phyloP scores from a whole-genome alignment of 495 filamentous ascomycete genomes.

The Letharia columbiana region DNA sequence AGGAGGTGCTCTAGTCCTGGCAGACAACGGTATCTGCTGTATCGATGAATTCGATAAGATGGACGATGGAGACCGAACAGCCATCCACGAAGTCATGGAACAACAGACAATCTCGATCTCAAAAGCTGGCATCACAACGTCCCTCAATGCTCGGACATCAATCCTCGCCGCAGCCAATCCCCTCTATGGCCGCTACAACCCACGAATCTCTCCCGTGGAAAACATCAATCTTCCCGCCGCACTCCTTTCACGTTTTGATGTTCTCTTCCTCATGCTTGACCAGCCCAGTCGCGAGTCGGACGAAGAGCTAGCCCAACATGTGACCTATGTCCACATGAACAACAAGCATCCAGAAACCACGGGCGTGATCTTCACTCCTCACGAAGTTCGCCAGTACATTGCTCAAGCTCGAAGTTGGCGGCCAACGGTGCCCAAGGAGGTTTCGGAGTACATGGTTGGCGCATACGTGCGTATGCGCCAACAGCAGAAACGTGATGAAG shows the following conservation, averaged over 20 bases:
- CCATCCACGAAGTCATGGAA: slow-evolving; percentile 99
- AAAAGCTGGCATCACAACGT: slow-evolving; percentile 94
- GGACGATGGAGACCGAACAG: slow-evolving; percentile 92
- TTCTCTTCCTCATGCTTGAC: slow-evolving; percentile 94
- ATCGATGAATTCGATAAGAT: slow-evolving; percentile 99
- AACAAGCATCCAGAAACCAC: slow-evolving; percentile 76
- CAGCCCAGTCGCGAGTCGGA: slow-evolving; percentile 80
- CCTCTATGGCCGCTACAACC: slow-evolving; percentile 96
- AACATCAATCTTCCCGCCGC: slow-evolving; percentile 98
- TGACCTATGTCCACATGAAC: slow-evolving; percentile 96
- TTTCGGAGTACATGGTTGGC: slow-evolving; percentile 92
- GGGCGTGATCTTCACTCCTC: slow-evolving; percentile 71
- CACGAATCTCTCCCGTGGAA: slow-evolving; percentile 88
- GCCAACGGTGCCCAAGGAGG: slow-evolving; percentile 68
- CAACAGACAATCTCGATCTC: slow-evolving; percentile 98
- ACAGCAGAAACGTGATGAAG: slow-evolving; percentile 80
- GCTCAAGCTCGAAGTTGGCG: slow-evolving; percentile 84
- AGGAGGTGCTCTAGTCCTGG: slow-evolving; percentile 89
- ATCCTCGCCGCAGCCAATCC: slow-evolving; percentile 98
- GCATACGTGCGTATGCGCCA: slow-evolving; percentile 90
- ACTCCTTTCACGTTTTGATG: slow-evolving; percentile 90
- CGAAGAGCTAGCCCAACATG: slow-evolving; percentile 89
- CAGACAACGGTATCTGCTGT: slow-evolving; percentile 97
- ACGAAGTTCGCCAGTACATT: slow-evolving; percentile 91
- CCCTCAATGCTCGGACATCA: slow-evolving; percentile 89